Conservation (phyloP, 345 rosid genomes). For the Raphanus raphanistrum region DNA sequence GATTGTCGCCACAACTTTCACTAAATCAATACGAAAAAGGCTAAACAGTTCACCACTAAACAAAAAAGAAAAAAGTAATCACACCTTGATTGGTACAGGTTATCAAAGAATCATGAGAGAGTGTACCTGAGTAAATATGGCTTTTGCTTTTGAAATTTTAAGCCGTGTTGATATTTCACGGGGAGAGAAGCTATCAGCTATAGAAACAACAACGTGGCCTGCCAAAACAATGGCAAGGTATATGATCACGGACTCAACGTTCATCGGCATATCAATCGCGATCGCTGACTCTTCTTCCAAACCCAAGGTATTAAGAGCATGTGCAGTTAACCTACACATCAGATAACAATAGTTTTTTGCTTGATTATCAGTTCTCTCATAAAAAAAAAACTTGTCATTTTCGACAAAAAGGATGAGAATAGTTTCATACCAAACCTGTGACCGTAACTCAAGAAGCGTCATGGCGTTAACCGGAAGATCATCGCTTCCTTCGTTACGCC, state of each 20-base stretch:
- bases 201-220: constrained; percentile 86
- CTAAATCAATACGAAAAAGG: neutral
- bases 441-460: constrained; percentile 71
- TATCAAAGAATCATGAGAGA: neutral
- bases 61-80: neutral
- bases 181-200: constrained; percentile 94
- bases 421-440: constrained; percentile 79
- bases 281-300: constrained; percentile 79
- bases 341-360: neutral
- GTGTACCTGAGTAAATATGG: constrained; percentile 87
- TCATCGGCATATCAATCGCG: constrained; percentile 96
- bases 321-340: constrained; percentile 69
- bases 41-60: neutral
- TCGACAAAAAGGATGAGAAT: constrained; percentile 2
- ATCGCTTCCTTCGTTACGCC: constrained; percentile 89
- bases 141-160: constrained; percentile 78
- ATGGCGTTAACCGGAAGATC: constrained; percentile 60
- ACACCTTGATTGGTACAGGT: neutral
- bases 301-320: constrained; percentile 64
- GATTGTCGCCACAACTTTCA: constrained; percentile 4
- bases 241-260: constrained; percentile 76
- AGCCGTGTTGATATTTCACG: constrained; percentile 86
- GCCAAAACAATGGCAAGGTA: constrained; percentile 90
- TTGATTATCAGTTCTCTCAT: neutral
- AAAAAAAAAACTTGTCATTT: neutral